Evolutionary conservation across 768 basidiomycete genomes (phyloP), one percentile per base, ranked within the genome.

Genomic region (Ramaria sp.): DNA sequence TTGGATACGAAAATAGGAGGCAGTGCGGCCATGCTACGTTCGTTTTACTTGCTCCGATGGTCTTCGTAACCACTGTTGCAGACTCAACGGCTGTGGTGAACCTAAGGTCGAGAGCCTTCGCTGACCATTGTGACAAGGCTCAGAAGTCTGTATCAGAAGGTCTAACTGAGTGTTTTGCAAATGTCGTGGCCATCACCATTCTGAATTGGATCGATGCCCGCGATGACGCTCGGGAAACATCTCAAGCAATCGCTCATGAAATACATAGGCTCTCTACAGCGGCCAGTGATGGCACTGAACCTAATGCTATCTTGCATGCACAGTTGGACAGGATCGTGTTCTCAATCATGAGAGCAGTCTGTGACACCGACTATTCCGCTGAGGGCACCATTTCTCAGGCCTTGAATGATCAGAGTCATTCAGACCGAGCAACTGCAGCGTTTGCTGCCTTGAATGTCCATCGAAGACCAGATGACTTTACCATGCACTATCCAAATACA

Each of bases 1-100:
- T 95, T 24, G 95, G 95, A 0, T 96, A 85, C 66, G 62, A 69
- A 15, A 81, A 83, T 62, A 78, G 80, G 53, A 79, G 75, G 58
- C 79, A 83, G 54, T 86, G 80, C 59, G 86, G 87, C 0, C 72
- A 80, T 59, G 78, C 81, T 3, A 80, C 83, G 1, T 85, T 95
- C 60, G 73, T 69, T 19, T 70, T 77, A 7, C 84, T 88, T 57
- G 83, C 84, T 0, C 84, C 88, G 0, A 75, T 81, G 4, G 67
- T 92, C 15, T 68, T 85, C 68, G 71, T 1, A 72, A 69, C 2
- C 62, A 64, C 1, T 60, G 57, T 37, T 31, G 55, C 41, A 68
- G 72, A 47, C 67, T 22, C 57, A 61, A 13, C 69, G 70, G 54
- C 33, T 45, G 34, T 13, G 78, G 81, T 7, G 68, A 68, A 43